These are phyloP conservation scores for Entelexis sorbosivorans DNA, from an alignment of 1,139 yeast species.

Conservation along the genomic window DNA sequence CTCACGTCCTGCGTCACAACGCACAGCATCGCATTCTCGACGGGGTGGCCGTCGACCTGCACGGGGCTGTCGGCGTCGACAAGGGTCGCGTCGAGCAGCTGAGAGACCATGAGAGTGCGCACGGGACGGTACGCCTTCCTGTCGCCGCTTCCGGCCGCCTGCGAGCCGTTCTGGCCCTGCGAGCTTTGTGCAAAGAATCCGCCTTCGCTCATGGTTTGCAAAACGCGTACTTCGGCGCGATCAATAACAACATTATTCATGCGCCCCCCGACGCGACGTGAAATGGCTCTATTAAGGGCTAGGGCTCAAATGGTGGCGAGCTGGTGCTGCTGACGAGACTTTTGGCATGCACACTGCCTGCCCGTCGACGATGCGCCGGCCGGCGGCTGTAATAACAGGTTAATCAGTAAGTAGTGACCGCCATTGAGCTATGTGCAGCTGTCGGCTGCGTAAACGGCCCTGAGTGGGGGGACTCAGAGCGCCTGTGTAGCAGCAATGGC, in stretches of 20 bases:
- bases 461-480: too few species aligned
- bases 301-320: neutral
- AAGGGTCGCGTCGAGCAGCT: constrained; percentile 48
- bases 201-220: constrained; percentile 10
- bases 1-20: constrained; percentile 42
- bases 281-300: neutral
- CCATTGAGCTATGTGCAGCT: too few species aligned
- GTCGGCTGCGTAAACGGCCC: too few species aligned
- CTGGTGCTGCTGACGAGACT: too few species aligned
- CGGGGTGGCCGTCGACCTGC: constrained; percentile 49
- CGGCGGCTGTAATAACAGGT: too few species aligned
- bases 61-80: constrained; percentile 64
- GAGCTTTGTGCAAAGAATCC: constrained; percentile 16
- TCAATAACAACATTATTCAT: neutral
- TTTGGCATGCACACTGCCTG: too few species aligned
- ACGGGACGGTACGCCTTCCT: constrained; percentile 29
- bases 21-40: constrained; percentile 51
- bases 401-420: too few species aligned
- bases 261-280: neutral
- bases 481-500: too few species aligned
- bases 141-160: neutral
- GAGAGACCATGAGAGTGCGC: constrained; percentile 79
- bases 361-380: too few species aligned
- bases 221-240: neutral
- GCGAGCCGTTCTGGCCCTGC: constrained; percentile 2